These are phyloP conservation scores for Penicillium concentricum DNA, from an alignment of 2,329 filamentous ascomycete species.

Conservation along the genomic window DNA sequence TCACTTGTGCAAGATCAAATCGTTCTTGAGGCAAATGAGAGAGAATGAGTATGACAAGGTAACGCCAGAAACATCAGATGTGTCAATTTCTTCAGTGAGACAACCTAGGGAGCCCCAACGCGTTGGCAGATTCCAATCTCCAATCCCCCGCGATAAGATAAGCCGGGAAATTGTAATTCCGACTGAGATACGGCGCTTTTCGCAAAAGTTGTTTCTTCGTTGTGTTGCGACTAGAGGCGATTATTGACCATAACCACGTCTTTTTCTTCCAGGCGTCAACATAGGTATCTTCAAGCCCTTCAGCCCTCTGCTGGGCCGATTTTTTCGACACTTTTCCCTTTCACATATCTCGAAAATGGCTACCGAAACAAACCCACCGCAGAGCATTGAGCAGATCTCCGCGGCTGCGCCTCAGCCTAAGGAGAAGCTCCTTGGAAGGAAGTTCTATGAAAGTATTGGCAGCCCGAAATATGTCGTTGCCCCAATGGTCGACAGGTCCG, in stretches of 20 bases:
- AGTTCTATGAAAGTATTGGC: slow-evolving; percentile 93
- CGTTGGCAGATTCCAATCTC: neutral
- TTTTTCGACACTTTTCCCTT: slow-evolving; percentile 9
- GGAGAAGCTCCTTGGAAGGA: slow-evolving; percentile 73
- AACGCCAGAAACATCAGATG: neutral
- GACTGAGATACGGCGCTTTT: slow-evolving; percentile 21
- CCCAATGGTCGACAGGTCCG: slow-evolving; percentile 97
- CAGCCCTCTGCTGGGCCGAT: slow-evolving; percentile 30
- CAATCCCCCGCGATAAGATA: slow-evolving; percentile 29
- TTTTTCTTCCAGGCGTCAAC: slow-evolving; percentile 18
- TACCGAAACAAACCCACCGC: slow-evolving; percentile 17
- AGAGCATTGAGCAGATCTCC: slow-evolving; percentile 22
- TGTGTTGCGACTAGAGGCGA: slow-evolving; percentile 5
- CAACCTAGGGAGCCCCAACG: neutral
- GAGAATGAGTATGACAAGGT: neutral
- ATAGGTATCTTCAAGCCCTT: slow-evolving; percentile 32
- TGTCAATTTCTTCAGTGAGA: too few relatives aligned
- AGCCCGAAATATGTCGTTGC: slow-evolving; percentile 87
- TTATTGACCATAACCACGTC: slow-evolving; percentile 3
- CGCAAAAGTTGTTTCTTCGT: slow-evolving; percentile 20
- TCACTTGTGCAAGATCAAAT: neutral
- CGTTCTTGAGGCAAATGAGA: neutral
- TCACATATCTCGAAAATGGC: slow-evolving; percentile 28
- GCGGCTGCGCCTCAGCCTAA: slow-evolving; percentile 12
- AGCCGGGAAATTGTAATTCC: slow-evolving; percentile 25